Evolutionary conservation across 2,329 filamentous ascomycete species (phyloP), one percentile per base, ranked within the genome.

Genomic region (Pseudogymnoascus sp.): DNA sequence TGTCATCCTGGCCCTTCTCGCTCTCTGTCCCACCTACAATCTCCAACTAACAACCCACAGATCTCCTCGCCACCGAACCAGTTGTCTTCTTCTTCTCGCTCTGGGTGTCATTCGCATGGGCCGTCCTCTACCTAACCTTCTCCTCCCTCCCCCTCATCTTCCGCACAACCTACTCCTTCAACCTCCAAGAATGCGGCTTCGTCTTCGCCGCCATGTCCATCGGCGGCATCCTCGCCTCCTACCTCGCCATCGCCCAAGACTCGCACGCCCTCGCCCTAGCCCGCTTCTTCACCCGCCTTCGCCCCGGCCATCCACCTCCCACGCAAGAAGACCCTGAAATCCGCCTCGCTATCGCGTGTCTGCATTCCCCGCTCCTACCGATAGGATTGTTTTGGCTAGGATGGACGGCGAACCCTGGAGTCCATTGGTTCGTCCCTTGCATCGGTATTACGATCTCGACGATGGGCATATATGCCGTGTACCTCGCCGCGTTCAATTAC

Each of bases 91-190:
- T 85, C 78, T 97, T 97, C 77, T 91, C 88, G 0, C 79, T 96
- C 0, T 97, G 93, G 93, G 88, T 92, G 0, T 83, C 90, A 0
- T 97, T 97, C 74, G 87, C 87, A 18, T 97, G 93, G 93, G 91
- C 89, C 0, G 83, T 96, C 0, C 82, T 97, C 0, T 97, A 96
- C 74, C 79, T 96, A 16, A 91, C 89, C 11, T 93, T 96, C 69
- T 85, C 85, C 12, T 88, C 90, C 1, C 84, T 96, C 4, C 90
- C 92, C 0, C 81, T 95, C 3, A 86, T 96, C 23, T 96, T 95
- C 75, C 71, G 78, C 21, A 81, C 78, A 4, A 86, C 84, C 51
- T 86, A 93, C 72, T 76, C 78, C 68, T 93, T 96, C 77, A 82
- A 80, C 65, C 76, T 86, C 37, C 80, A 88, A 66, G 80, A 90